Evolutionary conservation across 169 alveolate species (phyloP).

Genomic region (Plasmodium gallinaceum): DNA sequence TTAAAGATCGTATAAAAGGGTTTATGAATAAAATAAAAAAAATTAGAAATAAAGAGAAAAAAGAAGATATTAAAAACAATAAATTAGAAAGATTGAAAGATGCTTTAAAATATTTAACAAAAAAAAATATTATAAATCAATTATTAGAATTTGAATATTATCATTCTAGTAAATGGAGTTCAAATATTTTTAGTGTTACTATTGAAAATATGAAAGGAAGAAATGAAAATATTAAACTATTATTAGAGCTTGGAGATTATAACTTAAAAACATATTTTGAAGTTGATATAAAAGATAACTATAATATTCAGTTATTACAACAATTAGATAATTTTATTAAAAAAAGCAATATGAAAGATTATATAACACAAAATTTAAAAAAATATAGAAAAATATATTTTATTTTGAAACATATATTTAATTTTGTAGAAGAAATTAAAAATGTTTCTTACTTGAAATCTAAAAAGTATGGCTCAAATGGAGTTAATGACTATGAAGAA

Average conservation of each 20-base stretch:
- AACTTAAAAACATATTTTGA: slow-evolving; percentile 36
- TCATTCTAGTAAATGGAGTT: slow-evolving; percentile 62
- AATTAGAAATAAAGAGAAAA: not conserved
- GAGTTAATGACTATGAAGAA: not conserved
- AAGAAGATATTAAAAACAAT: slow-evolving; percentile 8
- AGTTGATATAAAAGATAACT: slow-evolving; percentile 15
- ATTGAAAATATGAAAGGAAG: slow-evolving; percentile 66
- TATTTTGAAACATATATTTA: slow-evolving; percentile 22
- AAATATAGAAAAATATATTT: slow-evolving; percentile 22
- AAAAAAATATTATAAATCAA: slow-evolving; percentile 59
- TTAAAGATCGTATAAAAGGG: slow-evolving; percentile 24
- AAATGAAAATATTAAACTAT: slow-evolving; percentile 45
- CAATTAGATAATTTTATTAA: slow-evolving; percentile 52
- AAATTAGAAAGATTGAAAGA: slow-evolving; percentile 20
- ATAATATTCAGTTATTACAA: slow-evolving; percentile 37
- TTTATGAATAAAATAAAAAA: slow-evolving; percentile 6
- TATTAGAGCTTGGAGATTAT: slow-evolving; percentile 52
- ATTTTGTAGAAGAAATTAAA: slow-evolving; percentile 25
- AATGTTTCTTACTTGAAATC: slow-evolving; percentile 31
- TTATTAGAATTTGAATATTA: slow-evolving; percentile 74
- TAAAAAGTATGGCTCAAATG: too few relatives aligned
- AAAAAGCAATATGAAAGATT: slow-evolving; percentile 32
- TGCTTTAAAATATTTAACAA: slow-evolving; percentile 46
- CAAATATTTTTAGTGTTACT: slow-evolving; percentile 48
- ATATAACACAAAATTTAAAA: slow-evolving; percentile 25